Conservation (phyloP, 2,329 filamentous ascomycete genomes). For the Corynespora cassiicola region DNA sequence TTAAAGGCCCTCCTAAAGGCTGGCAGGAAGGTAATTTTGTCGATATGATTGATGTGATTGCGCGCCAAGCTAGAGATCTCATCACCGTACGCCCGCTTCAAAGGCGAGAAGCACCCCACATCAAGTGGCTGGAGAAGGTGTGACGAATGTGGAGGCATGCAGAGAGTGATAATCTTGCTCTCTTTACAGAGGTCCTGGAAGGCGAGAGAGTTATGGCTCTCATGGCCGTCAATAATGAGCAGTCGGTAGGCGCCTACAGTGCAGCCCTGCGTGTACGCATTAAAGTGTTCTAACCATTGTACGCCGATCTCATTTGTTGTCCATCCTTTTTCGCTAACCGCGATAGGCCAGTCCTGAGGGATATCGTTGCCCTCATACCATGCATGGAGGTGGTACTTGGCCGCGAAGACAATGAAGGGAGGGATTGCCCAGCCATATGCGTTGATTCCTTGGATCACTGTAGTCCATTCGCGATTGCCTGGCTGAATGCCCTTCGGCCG, state of each 20-base stretch:
- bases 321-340: conserved; percentile 33
- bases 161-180: conserved; percentile 47
- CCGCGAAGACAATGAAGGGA: conserved; percentile 16
- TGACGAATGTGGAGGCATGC: conserved; percentile 42
- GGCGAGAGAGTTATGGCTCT: conserved; percentile 37
- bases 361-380: conserved; percentile 14
- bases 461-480: conserved; percentile 38
- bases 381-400: conserved; percentile 11
- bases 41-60: conserved; percentile 31
- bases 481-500: conserved; percentile 24
- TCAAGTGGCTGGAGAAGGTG: conserved; percentile 48
- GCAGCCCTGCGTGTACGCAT: conserved; percentile 30
- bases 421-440: conserved; percentile 12
- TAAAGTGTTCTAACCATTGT: conserved; percentile 43
- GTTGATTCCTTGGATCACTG: conserved; percentile 25
- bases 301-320: conserved; percentile 42
- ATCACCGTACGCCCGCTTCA: conserved; percentile 38
- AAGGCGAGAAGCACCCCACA: conserved; percentile 42
- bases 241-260: conserved; percentile 36
- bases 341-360: conserved; percentile 15
- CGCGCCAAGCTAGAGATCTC: conserved; percentile 33
- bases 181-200: conserved; percentile 43
- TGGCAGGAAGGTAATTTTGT: conserved; percentile 16
- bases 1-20: conserved; percentile 29
- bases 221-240: conserved; percentile 11